Conservation (phyloP, 495 filamentous ascomycete species). For the Apiosordaria backusii region DNA sequence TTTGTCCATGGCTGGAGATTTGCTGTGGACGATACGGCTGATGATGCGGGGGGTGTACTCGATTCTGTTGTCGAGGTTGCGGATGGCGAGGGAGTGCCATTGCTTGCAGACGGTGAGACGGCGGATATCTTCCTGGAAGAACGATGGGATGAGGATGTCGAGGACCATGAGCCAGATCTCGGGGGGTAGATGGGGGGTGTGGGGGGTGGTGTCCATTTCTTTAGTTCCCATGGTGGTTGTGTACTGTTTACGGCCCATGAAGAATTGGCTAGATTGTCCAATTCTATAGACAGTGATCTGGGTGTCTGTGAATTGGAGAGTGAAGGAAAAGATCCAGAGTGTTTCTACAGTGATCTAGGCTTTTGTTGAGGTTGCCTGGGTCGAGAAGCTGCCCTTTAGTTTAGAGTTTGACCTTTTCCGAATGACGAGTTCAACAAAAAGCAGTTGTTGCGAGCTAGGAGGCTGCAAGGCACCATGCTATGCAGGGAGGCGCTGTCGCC, state of each 20-base stretch:
- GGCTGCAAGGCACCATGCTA: not conserved
- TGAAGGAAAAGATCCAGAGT: not conserved
- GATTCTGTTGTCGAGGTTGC: conserved; percentile 19
- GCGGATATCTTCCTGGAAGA: conserved; percentile 25
- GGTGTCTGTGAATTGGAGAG: not conserved
- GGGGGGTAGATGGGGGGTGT: conserved; percentile 16
- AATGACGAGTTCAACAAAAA: not conserved
- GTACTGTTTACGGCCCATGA: not conserved
- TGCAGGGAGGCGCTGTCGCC: not conserved
- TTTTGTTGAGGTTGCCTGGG: too few relatives aligned
- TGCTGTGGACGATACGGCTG: conserved; percentile 22
- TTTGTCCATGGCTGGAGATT: conserved; percentile 11
- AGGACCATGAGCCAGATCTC: conserved; percentile 27
- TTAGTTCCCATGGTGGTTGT: too few relatives aligned
- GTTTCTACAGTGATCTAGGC: too few relatives aligned
- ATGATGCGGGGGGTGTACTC: conserved; percentile 24
- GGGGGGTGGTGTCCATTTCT: not conserved
- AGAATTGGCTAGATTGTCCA: not conserved
- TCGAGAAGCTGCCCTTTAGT: not conserved
- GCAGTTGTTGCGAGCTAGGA: not conserved
- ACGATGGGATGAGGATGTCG: conserved; percentile 17
- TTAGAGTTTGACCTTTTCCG: not conserved
- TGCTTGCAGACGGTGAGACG: conserved; percentile 21
- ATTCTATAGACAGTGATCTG: not conserved
- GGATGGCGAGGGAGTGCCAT: conserved; percentile 25